Base-by-base conservation (phyloP, 352 stramenopile species). In the Globisporangium echinulatum region DNA sequence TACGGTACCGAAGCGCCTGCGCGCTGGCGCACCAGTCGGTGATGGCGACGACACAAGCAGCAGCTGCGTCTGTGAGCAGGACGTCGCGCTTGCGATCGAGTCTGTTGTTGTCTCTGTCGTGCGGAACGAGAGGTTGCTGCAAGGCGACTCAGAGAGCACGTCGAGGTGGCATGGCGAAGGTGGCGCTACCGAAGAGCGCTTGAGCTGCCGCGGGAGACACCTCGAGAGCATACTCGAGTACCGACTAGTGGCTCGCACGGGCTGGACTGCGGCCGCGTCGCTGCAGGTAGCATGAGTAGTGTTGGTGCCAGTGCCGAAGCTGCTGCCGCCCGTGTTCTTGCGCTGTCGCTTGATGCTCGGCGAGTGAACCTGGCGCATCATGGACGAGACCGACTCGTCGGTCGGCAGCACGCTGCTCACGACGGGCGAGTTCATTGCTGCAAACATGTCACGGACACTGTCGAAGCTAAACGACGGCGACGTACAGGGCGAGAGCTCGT, bases 1-100 rank as follows among this genome's bases (percentile, higher is more conserved):
- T 33, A 80, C 55, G 0, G 76, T 71, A 25, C 62, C 72, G 40
- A 66, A 75, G 44, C 43, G 42, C 19, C 48, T 44, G n/a, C 52
- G 52, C 5, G 38, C 7, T 7, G 44, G 17, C 44, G n/a, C 4
- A 1, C 44, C 46, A 17, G 25, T 48, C 4, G 58, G 54, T 4
- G 58, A 59, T 15, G 59, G 49, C 14, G 48, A 51, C 49, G 56
- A 42, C 9, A 14, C 39, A 2, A 50, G n/a, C 5, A 47, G 1
- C 10, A 52, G 17, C 36, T 33, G 43, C 3, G 43, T 14, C 38
- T 46, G 52, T 37, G 59, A 60, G 17, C 52, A 60, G 9, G 47
- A 56, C 25, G 49, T 10, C 10, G 33, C 11, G 39, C 10, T 43
- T 10, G 36, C 9, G 8, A 59, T 9, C 4, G 54, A 53, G 33